Evolutionary conservation across 495 filamentous ascomycete genomes (phyloP), one percentile per base, ranked within the genome.

Genomic region (Copromyces sp.): DNA sequence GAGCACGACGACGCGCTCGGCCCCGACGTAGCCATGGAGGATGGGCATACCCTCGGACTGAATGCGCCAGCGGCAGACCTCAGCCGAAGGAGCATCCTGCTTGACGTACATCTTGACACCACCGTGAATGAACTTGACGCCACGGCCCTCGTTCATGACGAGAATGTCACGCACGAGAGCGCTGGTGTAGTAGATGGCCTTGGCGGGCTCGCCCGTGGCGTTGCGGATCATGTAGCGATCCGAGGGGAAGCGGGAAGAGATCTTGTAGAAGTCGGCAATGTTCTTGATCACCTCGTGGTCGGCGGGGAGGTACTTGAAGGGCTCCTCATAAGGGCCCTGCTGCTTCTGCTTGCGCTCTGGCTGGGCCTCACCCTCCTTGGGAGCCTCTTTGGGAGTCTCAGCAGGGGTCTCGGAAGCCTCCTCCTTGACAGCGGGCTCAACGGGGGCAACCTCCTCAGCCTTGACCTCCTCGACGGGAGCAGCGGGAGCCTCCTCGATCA

Each of bases 61-160:
- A 75, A 99, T 95, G 20, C 95, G 89, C 95, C 95, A 99, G 42
- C 89, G 87, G 84, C 94, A 97, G 24, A 94, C 91, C 53, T 92
- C 90, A 59, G 87, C 88, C 37, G 88, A 90, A 75, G 97, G 95
- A 0, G 92, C 92, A 76, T 98, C 94, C 78, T 99, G 95, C 83
- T 95, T 95, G 81, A 98, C 93, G 81, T 97, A 98, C 90, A 98
- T 97, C 83, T 97, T 97, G 38, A 99, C 93, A 73, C 95, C 95
- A 72, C 92, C 94, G 81, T 99, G 95, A 45, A 98, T 91, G 79
- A 99, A 98, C 81, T 94, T 97, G 81, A 98, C 90, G 37, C 94
- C 93, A 16, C 90, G 90, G 35, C 92, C 92, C 80, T 97, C 93
- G 79, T 98, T 99, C 70, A 87, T 81, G 9, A 82, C 83, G 3